phyloP scores from a whole-genome alignment of 2,329 filamentous ascomycete genomes.

The Cordyceps militaris region DNA sequence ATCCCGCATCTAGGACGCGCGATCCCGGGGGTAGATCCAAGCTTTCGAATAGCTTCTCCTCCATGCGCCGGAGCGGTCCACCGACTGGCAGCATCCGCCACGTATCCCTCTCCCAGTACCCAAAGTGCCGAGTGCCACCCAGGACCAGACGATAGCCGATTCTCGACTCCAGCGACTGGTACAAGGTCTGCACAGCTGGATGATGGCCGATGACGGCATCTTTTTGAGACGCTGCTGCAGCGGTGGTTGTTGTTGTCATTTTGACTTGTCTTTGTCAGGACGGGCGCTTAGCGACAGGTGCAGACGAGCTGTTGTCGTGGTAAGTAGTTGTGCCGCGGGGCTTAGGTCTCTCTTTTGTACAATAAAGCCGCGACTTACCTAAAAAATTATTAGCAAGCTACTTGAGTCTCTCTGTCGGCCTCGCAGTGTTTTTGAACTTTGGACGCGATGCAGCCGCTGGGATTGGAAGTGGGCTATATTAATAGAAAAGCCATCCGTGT shows the following conservation, averaged over 20 bases:
- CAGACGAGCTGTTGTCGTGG: not conserved
- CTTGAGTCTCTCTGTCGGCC: too few relatives aligned
- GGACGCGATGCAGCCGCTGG: too few relatives aligned
- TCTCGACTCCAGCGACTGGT: conserved; percentile 38
- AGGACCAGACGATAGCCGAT: conserved; percentile 36
- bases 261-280: not conserved
- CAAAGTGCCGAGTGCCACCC: conserved; percentile 43
- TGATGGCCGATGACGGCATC: conserved; percentile 31
- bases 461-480: too few relatives aligned
- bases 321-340: too few relatives aligned
- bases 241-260: not conserved
- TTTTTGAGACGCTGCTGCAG: not conserved
- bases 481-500: too few relatives aligned
- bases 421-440: too few relatives aligned
- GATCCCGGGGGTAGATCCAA: conserved; percentile 33
- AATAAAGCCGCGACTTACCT: too few relatives aligned
- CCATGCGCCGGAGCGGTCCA: conserved; percentile 38
- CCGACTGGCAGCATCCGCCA: conserved; percentile 42
- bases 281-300: not conserved
- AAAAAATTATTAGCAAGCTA: too few relatives aligned
- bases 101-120: conserved; percentile 38
- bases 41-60: conserved; percentile 36
- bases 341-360: too few relatives aligned
- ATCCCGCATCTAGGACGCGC: conserved; percentile 45
- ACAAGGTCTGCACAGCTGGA: conserved; percentile 36